Base-by-base conservation (phyloP, 352 stramenopile genomes). In the Globisporangium cylindrosporum region DNA sequence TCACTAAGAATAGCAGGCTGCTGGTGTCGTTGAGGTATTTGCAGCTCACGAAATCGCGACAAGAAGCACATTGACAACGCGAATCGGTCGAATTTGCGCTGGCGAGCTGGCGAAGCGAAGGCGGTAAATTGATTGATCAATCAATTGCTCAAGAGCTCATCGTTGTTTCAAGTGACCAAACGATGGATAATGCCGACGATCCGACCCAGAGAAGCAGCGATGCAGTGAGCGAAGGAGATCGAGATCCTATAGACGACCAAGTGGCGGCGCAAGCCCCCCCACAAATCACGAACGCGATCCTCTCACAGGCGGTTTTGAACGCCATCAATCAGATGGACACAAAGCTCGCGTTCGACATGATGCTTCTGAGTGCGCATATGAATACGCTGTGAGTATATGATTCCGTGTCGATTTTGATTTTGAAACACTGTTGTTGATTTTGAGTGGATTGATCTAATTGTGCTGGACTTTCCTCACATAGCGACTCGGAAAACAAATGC, bases 301-400 rank as follows among this genome's bases (percentile, higher is more conserved):
- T 90, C 43, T 84, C 80, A 0, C 54, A 80, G 49, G 82, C 80
- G 1, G 75, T 88, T 20, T 34, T 75, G 41, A 71, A 64, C 18
- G 82, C 82, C 0, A 79, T 90, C 54, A 67, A 67, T 14, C 72
- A 86, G 51, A 73, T 78, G 29, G 80, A 89, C 62, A 75, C 82
- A 6, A 88, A 84, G 74, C 64, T 82, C 15, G 80, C 78, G 64
- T 87, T 91, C 68, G 77, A 91, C 41, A 87, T 88, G 77, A 78
- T 89, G 79, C 69, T 89, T 1, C 61, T 91, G 64, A 82, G 86
- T 60, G 77, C 88, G 61, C 77, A 87, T 38, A 67, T 89, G 41
- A 73, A 32, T 3, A 67, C 57, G 6, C 36, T 78, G 71, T 73
- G 46, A 24, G 69, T 71, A 6, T 0, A 27, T 56, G n/a, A 7